Conservation (phyloP, 1,139 yeast genomes). For the Yamadazyma atlantica region DNA sequence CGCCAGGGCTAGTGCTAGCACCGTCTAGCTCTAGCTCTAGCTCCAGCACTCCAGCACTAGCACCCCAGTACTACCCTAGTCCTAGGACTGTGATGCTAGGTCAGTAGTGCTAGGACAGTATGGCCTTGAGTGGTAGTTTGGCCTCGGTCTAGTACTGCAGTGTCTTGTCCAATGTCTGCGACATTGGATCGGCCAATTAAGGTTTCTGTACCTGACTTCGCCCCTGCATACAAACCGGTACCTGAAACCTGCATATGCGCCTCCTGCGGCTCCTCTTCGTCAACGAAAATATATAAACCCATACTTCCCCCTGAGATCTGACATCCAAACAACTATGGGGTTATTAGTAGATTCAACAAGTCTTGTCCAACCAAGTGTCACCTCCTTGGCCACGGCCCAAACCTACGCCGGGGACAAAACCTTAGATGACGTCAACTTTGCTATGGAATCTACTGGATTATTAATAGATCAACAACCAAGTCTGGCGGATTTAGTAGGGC, state of each 20-base stretch:
- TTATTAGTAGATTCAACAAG: slow-evolving; percentile 6
- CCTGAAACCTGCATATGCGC: neutral
- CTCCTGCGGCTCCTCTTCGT: no score
- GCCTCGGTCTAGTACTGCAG: no score
- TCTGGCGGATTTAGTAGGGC: slow-evolving; percentile 10
- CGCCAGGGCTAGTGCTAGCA: no score
- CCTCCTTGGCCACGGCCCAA: slow-evolving; percentile 4
- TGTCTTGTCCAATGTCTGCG: no score
- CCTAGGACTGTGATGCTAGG: no score
- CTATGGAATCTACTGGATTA: slow-evolving; percentile 3
- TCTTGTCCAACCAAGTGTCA: slow-evolving; percentile 5
- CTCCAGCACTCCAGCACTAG: no score
- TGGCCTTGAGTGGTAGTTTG: no score
- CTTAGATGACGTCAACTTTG: neutral
- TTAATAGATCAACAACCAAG: slow-evolving; percentile 11
- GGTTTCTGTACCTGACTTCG: slow-evolving; percentile 5
- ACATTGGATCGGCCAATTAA: no score
- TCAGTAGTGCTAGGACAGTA: no score
- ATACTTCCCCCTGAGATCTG: neutral
- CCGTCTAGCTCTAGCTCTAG: no score
- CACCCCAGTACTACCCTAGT: no score
- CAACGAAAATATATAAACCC: neutral
- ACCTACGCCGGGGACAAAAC: neutral
- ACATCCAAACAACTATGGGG: slow-evolving; percentile 4
- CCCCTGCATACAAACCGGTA: no score